Conservation (phyloP, 371 early-diverging fungal genomes). For the Rhizomucor miehei region DNA sequence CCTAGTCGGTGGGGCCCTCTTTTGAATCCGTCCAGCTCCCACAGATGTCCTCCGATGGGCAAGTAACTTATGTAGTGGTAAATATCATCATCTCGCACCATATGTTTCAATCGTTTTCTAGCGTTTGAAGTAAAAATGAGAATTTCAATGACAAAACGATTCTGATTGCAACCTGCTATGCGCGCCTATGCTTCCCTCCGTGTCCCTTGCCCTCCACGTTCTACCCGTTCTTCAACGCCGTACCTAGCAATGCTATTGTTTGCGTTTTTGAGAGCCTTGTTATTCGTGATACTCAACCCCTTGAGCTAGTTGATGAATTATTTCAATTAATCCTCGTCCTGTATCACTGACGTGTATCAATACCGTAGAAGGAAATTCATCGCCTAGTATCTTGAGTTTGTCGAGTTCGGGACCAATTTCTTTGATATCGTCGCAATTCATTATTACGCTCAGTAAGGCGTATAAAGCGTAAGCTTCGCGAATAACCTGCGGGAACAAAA, state of each 20-base stretch:
- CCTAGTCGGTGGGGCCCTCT: slow-evolving; percentile 26
- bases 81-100: slow-evolving; percentile 33
- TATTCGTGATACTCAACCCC: slow-evolving; percentile 1
- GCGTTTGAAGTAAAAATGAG: slow-evolving; percentile 23
- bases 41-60: slow-evolving; percentile 35
- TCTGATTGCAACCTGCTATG: background rate
- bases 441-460: slow-evolving; percentile 25
- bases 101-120: slow-evolving; percentile 29
- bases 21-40: slow-evolving; percentile 52
- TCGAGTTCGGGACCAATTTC: slow-evolving; percentile 25
- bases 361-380: slow-evolving; percentile 30
- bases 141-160: slow-evolving; percentile 15
- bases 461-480: slow-evolving; percentile 39
- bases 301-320: slow-evolving; percentile 2
- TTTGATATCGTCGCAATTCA: slow-evolving; percentile 22
- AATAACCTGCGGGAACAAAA: slow-evolving; percentile 24
- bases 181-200: background rate
- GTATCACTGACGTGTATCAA: slow-evolving; percentile 7
- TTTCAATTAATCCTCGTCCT: slow-evolving; percentile 1
- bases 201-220: background rate
- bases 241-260: slow-evolving; percentile 2
- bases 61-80: slow-evolving; percentile 46
- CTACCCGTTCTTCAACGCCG: background rate
- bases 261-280: background rate
- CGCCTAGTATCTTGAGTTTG: slow-evolving; percentile 28